Conservation (phyloP, 2,329 filamentous ascomycete species). For the Fusarium abutilonis region DNA sequence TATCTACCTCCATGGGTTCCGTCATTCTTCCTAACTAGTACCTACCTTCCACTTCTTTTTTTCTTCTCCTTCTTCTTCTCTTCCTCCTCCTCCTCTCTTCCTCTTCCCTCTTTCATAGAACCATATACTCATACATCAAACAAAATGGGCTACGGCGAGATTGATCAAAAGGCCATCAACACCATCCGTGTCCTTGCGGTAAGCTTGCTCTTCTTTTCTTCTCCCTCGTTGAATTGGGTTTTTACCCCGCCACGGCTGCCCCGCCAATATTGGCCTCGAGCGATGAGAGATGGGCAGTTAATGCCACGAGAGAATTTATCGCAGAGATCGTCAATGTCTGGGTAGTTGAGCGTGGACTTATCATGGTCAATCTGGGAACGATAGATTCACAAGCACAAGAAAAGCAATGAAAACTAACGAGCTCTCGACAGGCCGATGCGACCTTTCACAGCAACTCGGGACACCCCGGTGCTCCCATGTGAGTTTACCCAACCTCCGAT, state of each 20-base stretch:
- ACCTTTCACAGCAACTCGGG: conserved; percentile 95
- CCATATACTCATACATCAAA: conserved; percentile 49
- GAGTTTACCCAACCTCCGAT: conserved; percentile 48
- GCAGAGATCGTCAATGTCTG: not conserved
- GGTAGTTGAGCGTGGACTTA: not conserved
- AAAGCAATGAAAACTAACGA: conserved; percentile 41
- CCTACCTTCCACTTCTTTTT: conserved; percentile 16
- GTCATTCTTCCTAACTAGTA: conserved; percentile 33
- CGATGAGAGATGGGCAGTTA: conserved; percentile 20
- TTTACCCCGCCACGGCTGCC: conserved; percentile 51
- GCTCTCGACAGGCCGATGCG: conserved; percentile 83
- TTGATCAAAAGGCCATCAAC: conserved; percentile 94
- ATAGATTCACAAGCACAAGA: conserved; percentile 1
- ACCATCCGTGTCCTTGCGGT: conserved; percentile 97
- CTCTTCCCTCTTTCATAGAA: conserved; percentile 39
- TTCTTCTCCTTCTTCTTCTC: conserved; percentile 42
- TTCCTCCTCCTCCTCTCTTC: conserved; percentile 42
- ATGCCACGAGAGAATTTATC: conserved; percentile 22
- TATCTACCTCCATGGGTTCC: too few relatives aligned
- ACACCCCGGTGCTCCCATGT: conserved; percentile 98
- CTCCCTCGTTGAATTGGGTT: conserved; percentile 48
- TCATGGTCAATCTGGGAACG: not conserved
- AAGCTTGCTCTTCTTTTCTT: conserved; percentile 56
- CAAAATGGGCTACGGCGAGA: conserved; percentile 87
- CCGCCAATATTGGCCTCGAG: conserved; percentile 40